phyloP scores from a whole-genome alignment of 768 basidiomycete genomes.

The Rhodotorula toruloides region DNA sequence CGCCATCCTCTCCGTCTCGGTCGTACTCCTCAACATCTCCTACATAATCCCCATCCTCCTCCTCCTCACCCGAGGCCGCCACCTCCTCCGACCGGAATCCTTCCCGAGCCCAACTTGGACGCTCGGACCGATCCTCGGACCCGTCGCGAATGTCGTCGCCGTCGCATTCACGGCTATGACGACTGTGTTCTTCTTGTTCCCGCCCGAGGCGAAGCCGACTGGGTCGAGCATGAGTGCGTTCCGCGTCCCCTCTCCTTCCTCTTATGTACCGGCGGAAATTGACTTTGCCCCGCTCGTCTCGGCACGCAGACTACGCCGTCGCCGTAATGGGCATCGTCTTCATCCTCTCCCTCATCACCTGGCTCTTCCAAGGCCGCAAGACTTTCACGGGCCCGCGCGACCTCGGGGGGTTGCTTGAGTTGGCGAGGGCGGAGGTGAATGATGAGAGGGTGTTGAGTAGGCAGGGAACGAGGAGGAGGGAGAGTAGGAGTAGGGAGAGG shows the following conservation, averaged over 20 bases:
- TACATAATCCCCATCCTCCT: conserved; percentile 33
- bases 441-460: too few species aligned
- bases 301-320: conserved; percentile 23
- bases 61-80: conserved; percentile 36
- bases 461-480: too few species aligned
- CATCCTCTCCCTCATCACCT: conserved; percentile 11
- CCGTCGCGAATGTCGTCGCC: conserved; percentile 32
- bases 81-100: conserved; percentile 36
- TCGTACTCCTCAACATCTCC: conserved; percentile 39
- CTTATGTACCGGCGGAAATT: not conserved
- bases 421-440: conserved; percentile 31
- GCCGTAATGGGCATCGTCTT: conserved; percentile 31
- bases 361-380: conserved; percentile 15
- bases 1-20: conserved; percentile 41
- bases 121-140: conserved; percentile 36
- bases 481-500: too few species aligned
- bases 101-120: conserved; percentile 38
- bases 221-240: conserved; percentile 27
- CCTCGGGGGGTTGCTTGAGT: conserved; percentile 33
- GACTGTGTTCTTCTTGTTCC: conserved; percentile 42
- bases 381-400: conserved; percentile 25
- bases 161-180: conserved; percentile 38
- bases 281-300: not conserved
- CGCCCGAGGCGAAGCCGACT: conserved; percentile 30
- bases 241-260: not conserved